Evolutionary conservation across 805 yeast species (phyloP).

Genomic region (Tetrapisispora fleetii): DNA sequence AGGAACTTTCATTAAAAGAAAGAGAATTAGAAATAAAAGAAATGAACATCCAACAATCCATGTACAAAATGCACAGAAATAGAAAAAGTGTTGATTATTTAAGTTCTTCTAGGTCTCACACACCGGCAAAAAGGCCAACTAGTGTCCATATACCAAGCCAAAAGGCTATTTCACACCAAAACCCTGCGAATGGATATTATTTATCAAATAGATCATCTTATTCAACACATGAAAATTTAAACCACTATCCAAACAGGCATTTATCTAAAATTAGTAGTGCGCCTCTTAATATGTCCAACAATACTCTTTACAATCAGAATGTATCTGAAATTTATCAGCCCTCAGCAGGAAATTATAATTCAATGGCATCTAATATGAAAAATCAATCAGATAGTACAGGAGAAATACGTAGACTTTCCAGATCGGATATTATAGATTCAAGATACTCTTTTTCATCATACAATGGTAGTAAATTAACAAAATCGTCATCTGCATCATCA

Average conservation of each 20-base stretch:
- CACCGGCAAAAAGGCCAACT: not conserved
- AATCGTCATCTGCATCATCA: not conserved
- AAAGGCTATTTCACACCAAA: not conserved
- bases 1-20: constrained; percentile 24
- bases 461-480: not conserved
- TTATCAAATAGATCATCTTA: constrained; percentile 15
- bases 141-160: not conserved
- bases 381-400: constrained; percentile 27
- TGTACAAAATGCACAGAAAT: not conserved
- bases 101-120: not conserved
- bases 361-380: constrained; percentile 28
- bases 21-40: constrained; percentile 23
- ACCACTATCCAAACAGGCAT: constrained; percentile 11
- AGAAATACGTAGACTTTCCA: constrained; percentile 22
- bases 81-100: not conserved
- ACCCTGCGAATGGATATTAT: not conserved
- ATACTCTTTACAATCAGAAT: not conserved
- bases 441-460: not conserved
- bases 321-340: not conserved
- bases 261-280: constrained; percentile 10
- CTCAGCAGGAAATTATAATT: constrained; percentile 1
- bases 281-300: not conserved
- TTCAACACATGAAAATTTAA: constrained; percentile 20
- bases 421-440: constrained; percentile 1
- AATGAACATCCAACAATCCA: constrained; percentile 1